Evolutionary conservation across 2,329 filamentous ascomycete genomes (phyloP).

Genomic region (Verticillium longisporum): DNA sequence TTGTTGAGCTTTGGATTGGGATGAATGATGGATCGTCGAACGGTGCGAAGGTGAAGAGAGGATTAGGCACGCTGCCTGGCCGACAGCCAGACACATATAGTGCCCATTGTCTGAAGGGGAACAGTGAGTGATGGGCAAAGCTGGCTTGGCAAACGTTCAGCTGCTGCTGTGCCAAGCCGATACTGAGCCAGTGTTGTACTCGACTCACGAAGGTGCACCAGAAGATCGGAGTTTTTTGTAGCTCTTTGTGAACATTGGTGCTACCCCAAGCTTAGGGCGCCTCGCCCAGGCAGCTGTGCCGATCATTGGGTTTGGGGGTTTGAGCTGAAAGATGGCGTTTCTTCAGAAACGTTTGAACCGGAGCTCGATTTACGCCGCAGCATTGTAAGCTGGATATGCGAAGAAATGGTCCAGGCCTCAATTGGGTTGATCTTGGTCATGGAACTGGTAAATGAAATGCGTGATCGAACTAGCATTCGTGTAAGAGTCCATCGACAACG

Average conservation of each 20-base stretch:
- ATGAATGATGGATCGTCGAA: background rate
- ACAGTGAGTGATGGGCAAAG: background rate
- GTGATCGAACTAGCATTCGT: too few species aligned
- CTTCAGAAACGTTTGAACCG: background rate
- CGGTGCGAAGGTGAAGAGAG: background rate
- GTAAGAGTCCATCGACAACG: too few species aligned
- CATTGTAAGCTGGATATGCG: too few species aligned
- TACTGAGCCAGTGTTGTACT: background rate
- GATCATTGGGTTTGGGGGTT: background rate
- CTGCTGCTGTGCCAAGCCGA: background rate
- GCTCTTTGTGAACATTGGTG: background rate
- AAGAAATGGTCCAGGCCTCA: too few species aligned
- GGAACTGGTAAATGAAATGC: too few species aligned
- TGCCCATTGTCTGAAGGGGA: too few species aligned
- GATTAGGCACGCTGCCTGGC: too few species aligned
- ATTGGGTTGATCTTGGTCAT: too few species aligned
- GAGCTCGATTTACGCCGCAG: too few species aligned
- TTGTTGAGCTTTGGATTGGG: background rate
- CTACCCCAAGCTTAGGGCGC: background rate
- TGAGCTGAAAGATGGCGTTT: background rate
- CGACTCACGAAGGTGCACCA: background rate
- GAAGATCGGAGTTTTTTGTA: background rate
- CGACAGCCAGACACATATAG: too few species aligned
- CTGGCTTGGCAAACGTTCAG: background rate
- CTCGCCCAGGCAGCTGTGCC: background rate